Evolutionary conservation across 2,329 filamentous ascomycete genomes (phyloP).

Genomic region (Xylaria multiplex): DNA sequence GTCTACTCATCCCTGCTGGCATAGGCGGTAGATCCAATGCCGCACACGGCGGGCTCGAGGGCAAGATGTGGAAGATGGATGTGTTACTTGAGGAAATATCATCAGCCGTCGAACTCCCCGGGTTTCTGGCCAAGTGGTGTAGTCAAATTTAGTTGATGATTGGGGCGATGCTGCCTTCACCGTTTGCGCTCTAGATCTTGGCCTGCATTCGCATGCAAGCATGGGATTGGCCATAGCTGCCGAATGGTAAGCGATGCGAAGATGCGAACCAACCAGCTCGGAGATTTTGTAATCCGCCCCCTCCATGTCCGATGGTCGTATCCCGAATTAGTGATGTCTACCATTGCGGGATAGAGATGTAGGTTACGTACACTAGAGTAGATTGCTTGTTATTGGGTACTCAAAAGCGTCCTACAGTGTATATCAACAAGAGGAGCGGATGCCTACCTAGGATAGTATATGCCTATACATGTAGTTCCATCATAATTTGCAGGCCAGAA

Average conservation of each 20-base stretch:
- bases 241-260: constrained; percentile 6
- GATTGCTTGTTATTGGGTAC: not conserved
- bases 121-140: constrained; percentile 78
- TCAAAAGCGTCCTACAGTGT: not conserved
- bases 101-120: constrained; percentile 65
- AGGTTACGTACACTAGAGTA: no score
- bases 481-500: no score
- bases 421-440: not conserved
- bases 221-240: constrained; percentile 14
- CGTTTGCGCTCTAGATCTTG: constrained; percentile 14
- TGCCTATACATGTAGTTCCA: no score
- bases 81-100: constrained; percentile 82
- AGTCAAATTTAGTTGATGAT: constrained; percentile 66
- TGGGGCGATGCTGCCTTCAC: constrained; percentile 12
- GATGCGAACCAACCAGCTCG: constrained; percentile 9
- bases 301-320: constrained; percentile 2
- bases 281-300: constrained; percentile 22
- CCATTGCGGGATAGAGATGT: not conserved
- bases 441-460: not conserved
- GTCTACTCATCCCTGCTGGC: constrained; percentile 73
- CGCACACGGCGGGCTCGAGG: constrained; percentile 66
- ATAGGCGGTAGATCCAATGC: constrained; percentile 62
- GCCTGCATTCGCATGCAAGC: constrained; percentile 7
- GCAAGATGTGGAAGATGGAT: constrained; percentile 79
- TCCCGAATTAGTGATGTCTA: constrained; percentile 3